Base-by-base conservation (phyloP, 2,329 filamentous ascomycete species). In the Exophiala alcalophila region DNA sequence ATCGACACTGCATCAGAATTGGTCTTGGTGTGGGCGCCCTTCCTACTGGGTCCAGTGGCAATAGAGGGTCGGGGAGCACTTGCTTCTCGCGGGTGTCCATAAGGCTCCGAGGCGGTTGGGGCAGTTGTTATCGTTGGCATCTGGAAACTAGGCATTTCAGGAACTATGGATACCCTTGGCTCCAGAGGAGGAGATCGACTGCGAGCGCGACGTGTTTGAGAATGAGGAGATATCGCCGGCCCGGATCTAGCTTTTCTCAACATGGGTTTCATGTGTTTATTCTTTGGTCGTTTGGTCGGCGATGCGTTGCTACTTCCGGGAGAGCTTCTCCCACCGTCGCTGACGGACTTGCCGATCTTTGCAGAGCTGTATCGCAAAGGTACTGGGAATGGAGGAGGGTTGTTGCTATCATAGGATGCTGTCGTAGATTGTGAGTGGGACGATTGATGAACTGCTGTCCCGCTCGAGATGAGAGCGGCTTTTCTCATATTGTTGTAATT, bases 341-440 rank as follows among this genome's bases (percentile, higher is more conserved):
- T 89, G 36, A 76, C 70, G 53, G 77, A 83, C 47, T 81, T 65
- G 1, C 80, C 77, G 15, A 83, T 76, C 57, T 84, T 82, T 47
- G 89, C 80, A 4, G 90, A 98, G 65, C 91, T 97, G 20, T 87
- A 86, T 43, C 92, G 76, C 3, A 83, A 83, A 0, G 92, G 92
- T 5, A 98, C 94, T 0, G 92, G 90, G 69, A 94, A 96, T 0
- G 92, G 92, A 19, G 92, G 90, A 38, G 55, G 66, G 29, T 61
- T 61, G 40, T 63, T 65, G 21, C 69, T 65, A 14, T 69, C 60
- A 41, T 65, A 67, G 8, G 69, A 68, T 18, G 65, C 65, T 33
- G 68, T 70, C 2, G 69, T 68, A 39, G 65, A 73, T 30, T 71
- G 68, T 40, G 69, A 47, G 80, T 87, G 35, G 70, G 73, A 39